Conservation (phyloP, 2,329 filamentous ascomycete species). For the Fusarium ambrosium region DNA sequence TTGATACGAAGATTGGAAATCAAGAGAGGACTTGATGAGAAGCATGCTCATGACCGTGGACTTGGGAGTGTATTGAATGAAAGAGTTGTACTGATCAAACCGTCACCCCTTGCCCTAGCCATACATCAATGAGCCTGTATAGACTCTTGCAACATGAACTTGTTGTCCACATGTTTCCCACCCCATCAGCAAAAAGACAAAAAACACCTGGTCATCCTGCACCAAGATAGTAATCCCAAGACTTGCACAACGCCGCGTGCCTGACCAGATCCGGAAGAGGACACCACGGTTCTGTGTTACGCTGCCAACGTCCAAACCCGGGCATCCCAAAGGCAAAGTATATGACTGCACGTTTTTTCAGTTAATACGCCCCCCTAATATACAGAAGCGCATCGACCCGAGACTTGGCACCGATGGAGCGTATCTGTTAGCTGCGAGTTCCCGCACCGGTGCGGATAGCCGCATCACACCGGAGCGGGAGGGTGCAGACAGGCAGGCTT, state of each 20-base stretch:
- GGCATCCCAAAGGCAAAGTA: background rate
- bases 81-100: background rate
- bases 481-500: background rate
- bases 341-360: background rate
- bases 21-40: background rate
- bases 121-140: background rate
- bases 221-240: background rate
- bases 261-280: background rate
- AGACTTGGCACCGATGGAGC: constrained; percentile 35
- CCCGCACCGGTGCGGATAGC: constrained; percentile 14
- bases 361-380: background rate
- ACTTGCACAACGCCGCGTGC: background rate
- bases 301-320: background rate
- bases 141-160: background rate
- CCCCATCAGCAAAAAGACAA: background rate
- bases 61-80: background rate
- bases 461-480: constrained; percentile 23
- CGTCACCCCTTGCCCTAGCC: background rate
- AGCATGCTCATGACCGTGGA: background rate
- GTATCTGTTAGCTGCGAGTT: constrained; percentile 8
- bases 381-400: constrained; percentile 15
- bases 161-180: background rate
- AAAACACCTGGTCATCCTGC: background rate
- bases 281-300: background rate
- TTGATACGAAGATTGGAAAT: background rate